Conservation (phyloP, 2,329 filamentous ascomycete species). For the Epichloe coenophiala region DNA sequence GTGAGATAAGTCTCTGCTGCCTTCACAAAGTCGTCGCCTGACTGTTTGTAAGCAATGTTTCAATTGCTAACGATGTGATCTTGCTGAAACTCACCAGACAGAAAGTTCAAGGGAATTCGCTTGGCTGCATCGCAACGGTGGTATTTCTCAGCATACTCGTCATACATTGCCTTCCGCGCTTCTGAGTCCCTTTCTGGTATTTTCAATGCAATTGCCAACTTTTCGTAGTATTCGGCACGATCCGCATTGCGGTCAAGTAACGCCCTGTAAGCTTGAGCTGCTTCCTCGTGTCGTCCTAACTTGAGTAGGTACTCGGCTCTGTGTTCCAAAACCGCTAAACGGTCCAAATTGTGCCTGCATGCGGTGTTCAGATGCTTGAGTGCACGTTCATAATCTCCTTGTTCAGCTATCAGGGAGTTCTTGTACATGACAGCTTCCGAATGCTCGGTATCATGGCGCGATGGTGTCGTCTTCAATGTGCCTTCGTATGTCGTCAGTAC, state of each 20-base stretch:
- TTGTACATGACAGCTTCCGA: slow-evolving; percentile 93
- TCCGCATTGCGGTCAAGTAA: slow-evolving; percentile 82
- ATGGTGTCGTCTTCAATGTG: slow-evolving; percentile 69
- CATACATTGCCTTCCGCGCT: slow-evolving; percentile 57
- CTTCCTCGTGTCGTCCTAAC: slow-evolving; percentile 65
- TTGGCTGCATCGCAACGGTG: slow-evolving; percentile 74
- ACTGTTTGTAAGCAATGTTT: slow-evolving; percentile 9
- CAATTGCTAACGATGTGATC: background rate
- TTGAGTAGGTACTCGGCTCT: slow-evolving; percentile 73
- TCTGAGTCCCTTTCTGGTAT: slow-evolving; percentile 45
- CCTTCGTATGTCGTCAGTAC: slow-evolving; percentile 87
- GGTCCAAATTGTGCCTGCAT: slow-evolving; percentile 68
- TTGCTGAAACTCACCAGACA: slow-evolving; percentile 43
- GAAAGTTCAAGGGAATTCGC: slow-evolving; percentile 78
- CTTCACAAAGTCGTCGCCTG: slow-evolving; percentile 65
- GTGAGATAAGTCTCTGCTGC: slow-evolving; percentile 69
- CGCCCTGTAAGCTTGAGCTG: slow-evolving; percentile 64
- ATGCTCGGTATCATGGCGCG: slow-evolving; percentile 74
- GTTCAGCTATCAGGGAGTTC: slow-evolving; percentile 85
- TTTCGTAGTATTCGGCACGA: slow-evolving; percentile 73
- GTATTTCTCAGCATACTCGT: slow-evolving; percentile 66
- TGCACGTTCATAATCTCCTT: slow-evolving; percentile 68
- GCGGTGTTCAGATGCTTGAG: slow-evolving; percentile 73
- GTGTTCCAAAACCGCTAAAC: slow-evolving; percentile 71
- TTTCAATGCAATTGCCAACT: slow-evolving; percentile 55